These are phyloP conservation scores for Citrus cavaleriei DNA, from an alignment of 345 rosid species.

Conservation along the genomic window DNA sequence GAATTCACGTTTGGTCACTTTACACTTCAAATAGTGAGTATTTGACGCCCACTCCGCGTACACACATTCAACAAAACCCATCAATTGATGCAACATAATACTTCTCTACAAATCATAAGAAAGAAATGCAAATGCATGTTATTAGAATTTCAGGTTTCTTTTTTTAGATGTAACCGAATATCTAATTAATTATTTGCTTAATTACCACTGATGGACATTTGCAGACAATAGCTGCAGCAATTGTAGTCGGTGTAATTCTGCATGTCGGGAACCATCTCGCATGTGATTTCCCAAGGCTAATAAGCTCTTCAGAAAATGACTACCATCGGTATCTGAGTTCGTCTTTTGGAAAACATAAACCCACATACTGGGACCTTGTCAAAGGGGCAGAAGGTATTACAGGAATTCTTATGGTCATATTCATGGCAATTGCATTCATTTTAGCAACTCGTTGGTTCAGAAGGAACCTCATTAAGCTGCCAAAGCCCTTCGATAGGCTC, in stretches of 20 bases:
- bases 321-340: conserved; percentile 27
- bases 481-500: conserved; percentile 84
- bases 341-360: conserved; percentile 60
- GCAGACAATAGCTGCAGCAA: conserved; percentile 95
- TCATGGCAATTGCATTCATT: conserved; percentile 75
- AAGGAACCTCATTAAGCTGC: conserved; percentile 65
- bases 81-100: too few relatives aligned
- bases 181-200: neutral
- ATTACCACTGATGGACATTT: neutral
- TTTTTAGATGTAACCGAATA: neutral
- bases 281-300: conserved; percentile 86
- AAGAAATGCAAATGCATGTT: neutral
- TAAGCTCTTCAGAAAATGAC: conserved; percentile 18
- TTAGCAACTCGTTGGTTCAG: conserved; percentile 85
- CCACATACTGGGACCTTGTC: conserved; percentile 61
- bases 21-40: neutral
- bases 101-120: neutral
- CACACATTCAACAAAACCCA: conserved; percentile 4
- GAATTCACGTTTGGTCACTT: neutral
- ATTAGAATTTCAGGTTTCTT: neutral
- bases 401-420: conserved; percentile 71
- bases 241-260: conserved; percentile 68
- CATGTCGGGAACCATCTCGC: conserved; percentile 84
- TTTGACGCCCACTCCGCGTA: conserved; percentile 6
- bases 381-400: conserved; percentile 74